A percentile compares a stretch with the other conserved stretches of the same genome.
Conservation (phyloP, 2,329 filamentous ascomycete species). For the Botrytis fabae region DNA sequence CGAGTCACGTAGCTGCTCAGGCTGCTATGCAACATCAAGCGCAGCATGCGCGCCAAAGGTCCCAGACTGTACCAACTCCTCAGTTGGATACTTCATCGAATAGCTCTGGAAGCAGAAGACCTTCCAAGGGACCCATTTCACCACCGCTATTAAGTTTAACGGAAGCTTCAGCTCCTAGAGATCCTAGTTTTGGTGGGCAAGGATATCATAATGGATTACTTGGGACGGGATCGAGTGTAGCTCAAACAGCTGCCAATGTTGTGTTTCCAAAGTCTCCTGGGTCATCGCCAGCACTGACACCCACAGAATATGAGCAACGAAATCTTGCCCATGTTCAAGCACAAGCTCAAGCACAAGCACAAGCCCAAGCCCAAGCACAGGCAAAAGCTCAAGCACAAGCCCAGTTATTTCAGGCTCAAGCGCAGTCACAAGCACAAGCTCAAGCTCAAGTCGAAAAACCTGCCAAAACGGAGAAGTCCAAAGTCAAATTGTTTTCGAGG, state of each 20-base stretch:
- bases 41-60: slow-evolving; percentile 60
- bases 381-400: slow-evolving; percentile 4
- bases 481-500: slow-evolving; percentile 79
- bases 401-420: slow-evolving; percentile 34
- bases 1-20: slow-evolving; percentile 80
- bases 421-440: slow-evolving; percentile 28
- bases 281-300: slow-evolving; percentile 37
- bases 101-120: slow-evolving; percentile 32
- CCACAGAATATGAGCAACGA: slow-evolving; percentile 42
- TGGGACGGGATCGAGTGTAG: slow-evolving; percentile 62
- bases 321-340: slow-evolving; percentile 9
- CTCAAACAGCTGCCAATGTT: slow-evolving; percentile 70
- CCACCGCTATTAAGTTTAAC: slow-evolving; percentile 65
- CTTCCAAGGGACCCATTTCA: slow-evolving; percentile 51
- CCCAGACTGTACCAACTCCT: slow-evolving; percentile 67
- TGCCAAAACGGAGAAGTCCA: slow-evolving; percentile 66
- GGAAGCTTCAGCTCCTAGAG: slow-evolving; percentile 62
- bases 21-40: slow-evolving; percentile 68
- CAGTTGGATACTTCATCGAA: slow-evolving; percentile 34
- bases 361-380: background rate
- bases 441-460: slow-evolving; percentile 55
- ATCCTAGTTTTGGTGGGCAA: slow-evolving; percentile 52
- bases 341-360: slow-evolving; percentile 4
- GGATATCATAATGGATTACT: slow-evolving; percentile 61
- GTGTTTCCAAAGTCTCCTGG: slow-evolving; percentile 61